Evolutionary conservation across 306 rosid genomes (phyloP).

Genomic region (Cucurbita moschata): DNA sequence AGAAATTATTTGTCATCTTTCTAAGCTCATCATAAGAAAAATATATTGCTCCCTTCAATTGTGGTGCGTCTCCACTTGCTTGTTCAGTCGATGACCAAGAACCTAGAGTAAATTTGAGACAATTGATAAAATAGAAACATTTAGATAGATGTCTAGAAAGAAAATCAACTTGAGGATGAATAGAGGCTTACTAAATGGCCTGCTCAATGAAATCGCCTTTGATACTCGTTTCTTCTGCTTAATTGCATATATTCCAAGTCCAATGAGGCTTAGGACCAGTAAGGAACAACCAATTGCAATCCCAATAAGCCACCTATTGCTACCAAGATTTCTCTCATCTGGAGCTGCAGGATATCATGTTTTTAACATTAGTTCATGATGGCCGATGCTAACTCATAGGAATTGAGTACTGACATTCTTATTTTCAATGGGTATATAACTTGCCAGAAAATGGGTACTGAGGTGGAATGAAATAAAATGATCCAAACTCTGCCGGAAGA

Average conservation of each 20-base stretch:
- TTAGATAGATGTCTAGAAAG: not conserved
- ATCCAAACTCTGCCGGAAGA: slow-evolving; percentile 36
- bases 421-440: not conserved
- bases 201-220: slow-evolving; percentile 19
- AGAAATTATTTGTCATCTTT: slow-evolving; percentile 41
- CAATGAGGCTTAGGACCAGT: slow-evolving; percentile 28
- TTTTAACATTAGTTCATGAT: not conserved
- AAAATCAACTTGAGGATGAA: not conserved
- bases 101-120: slow-evolving; percentile 14
- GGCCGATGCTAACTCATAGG: not conserved
- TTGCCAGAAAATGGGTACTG: slow-evolving; percentile 23
- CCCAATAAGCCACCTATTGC: slow-evolving; percentile 36
- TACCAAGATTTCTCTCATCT: not conserved
- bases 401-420: not conserved
- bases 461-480: slow-evolving; percentile 18
- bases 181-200: slow-evolving; percentile 20
- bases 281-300: slow-evolving; percentile 44
- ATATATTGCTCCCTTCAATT: slow-evolving; percentile 48
- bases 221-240: slow-evolving; percentile 33
- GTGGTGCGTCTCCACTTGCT: slow-evolving; percentile 29
- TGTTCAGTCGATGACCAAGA: slow-evolving; percentile 24
- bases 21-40: slow-evolving; percentile 60
- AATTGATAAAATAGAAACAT: no score
- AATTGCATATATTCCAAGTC: slow-evolving; percentile 36
- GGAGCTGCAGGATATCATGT: not conserved